Evolutionary conservation across 2,329 filamentous ascomycete species (phyloP).

Genomic region (Pseudogymnoascus sp.): DNA sequence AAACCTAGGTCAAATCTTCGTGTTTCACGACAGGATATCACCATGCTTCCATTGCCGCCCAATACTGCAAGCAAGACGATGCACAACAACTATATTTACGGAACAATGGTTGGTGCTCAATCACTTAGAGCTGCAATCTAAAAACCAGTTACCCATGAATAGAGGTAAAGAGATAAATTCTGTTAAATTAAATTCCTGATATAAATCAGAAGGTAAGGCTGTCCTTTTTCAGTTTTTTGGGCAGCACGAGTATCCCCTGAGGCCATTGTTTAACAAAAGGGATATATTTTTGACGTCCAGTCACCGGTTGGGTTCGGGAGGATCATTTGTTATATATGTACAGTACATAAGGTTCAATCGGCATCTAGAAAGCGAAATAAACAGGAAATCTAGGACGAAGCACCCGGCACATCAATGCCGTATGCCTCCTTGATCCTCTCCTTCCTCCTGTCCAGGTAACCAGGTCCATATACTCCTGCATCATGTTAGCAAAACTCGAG

Average conservation of each 20-base stretch:
- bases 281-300: slow-evolving; percentile 18
- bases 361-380: not conserved
- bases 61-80: not conserved
- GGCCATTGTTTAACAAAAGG: slow-evolving; percentile 10
- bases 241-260: not conserved
- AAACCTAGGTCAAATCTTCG: not conserved
- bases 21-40: not conserved
- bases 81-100: not conserved
- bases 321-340: slow-evolving; percentile 9
- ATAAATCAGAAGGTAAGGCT: not conserved
- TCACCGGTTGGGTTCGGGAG: not conserved
- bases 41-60: too few relatives aligned
- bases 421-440: slow-evolving; percentile 62
- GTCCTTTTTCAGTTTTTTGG: not conserved
- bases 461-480: slow-evolving; percentile 57
- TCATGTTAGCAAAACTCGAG: slow-evolving; percentile 12
- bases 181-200: too few relatives aligned
- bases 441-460: slow-evolving; percentile 59
- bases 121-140: not conserved
- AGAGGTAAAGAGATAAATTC: not conserved
- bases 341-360: slow-evolving; percentile 6
- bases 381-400: slow-evolving; percentile 6
- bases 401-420: slow-evolving; percentile 51
- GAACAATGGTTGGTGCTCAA: not conserved
- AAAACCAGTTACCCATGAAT: not conserved